These are phyloP conservation scores for Cyclaneusma minus DNA, from an alignment of 2,329 filamentous ascomycete species.

Conservation along the genomic window DNA sequence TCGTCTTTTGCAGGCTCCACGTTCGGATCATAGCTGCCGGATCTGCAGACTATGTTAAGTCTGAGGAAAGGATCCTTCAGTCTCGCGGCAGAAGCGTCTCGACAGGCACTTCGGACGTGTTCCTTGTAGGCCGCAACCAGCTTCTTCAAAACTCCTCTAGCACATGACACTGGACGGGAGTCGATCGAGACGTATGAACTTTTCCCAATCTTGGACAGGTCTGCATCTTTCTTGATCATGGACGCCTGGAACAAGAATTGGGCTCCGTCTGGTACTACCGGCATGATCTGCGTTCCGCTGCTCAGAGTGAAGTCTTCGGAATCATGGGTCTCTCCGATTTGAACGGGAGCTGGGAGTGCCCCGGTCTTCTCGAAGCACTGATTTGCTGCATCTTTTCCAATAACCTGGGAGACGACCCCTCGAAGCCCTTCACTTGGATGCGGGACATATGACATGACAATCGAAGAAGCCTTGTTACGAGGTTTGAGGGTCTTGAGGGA, in stretches of 20 bases:
- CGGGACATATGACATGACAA: constrained; percentile 51
- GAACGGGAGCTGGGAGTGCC: constrained; percentile 5
- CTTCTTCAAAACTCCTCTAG: constrained; percentile 42
- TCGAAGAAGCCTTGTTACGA: constrained; percentile 25
- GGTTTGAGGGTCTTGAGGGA: constrained; percentile 40
- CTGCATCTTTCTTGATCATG: constrained; percentile 35
- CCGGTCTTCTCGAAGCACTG: constrained; percentile 31
- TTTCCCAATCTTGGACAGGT: constrained; percentile 27
- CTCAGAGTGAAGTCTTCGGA: not conserved
- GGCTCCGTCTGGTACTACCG: constrained; percentile 1
- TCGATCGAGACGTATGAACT: constrained; percentile 53
- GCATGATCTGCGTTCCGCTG: not conserved
- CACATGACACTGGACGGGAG: constrained; percentile 42
- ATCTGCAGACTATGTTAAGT: constrained; percentile 45
- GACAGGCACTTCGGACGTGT: constrained; percentile 23
- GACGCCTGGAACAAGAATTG: constrained; percentile 37
- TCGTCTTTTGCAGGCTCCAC: constrained; percentile 59
- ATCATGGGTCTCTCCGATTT: constrained; percentile 6
- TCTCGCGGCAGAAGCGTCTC: constrained; percentile 11
- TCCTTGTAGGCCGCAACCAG: constrained; percentile 36
- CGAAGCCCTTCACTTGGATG: constrained; percentile 29
- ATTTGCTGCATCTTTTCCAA: constrained; percentile 38
- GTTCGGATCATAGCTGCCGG: constrained; percentile 54
- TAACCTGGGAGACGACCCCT: constrained; percentile 45
- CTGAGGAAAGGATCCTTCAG: constrained; percentile 43